phyloP scores from a whole-genome alignment of 768 basidiomycete species.

The Collybia mongolica region DNA sequence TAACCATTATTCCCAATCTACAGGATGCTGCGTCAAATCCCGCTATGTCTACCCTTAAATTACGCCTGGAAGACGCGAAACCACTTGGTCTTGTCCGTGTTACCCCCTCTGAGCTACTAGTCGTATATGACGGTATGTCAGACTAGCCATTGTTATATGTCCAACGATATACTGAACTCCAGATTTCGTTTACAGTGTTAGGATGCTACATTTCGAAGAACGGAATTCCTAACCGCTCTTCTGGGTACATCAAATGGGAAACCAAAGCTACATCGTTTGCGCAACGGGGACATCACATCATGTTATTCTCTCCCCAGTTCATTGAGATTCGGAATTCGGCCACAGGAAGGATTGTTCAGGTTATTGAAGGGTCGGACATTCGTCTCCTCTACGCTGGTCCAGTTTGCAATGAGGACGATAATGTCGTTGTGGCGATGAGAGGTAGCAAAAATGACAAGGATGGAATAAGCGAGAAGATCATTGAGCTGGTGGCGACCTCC shows the following conservation, averaged over 20 bases:
- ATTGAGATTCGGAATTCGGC: conserved; percentile 69
- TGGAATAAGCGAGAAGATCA: conserved; percentile 59
- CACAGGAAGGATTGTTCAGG: conserved; percentile 74
- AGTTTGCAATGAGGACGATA: conserved; percentile 35
- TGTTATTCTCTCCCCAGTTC: conserved; percentile 74
- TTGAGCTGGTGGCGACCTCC: conserved; percentile 69
- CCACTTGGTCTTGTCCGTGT: conserved; percentile 68
- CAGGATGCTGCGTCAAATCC: conserved; percentile 33
- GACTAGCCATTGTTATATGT: background rate
- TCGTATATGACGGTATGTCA: conserved; percentile 71
- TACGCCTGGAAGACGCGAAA: conserved; percentile 52
- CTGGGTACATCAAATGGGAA: conserved; percentile 78
- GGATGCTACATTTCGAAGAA: conserved; percentile 77
- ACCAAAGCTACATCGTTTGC: conserved; percentile 62
- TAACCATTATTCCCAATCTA: conserved; percentile 62
- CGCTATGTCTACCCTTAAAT: conserved; percentile 53
- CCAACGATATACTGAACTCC: conserved; percentile 2
- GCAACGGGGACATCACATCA: conserved; percentile 57
- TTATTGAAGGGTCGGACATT: conserved; percentile 73
- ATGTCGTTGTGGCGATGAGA: conserved; percentile 63
- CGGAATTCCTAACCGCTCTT: conserved; percentile 61
- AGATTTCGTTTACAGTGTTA: conserved; percentile 45
- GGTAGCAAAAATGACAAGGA: conserved; percentile 56
- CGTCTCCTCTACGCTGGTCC: conserved; percentile 56
- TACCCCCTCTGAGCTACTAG: conserved; percentile 55